Conservation (phyloP, 345 rosid genomes). For the Raphanus raphanistrum region DNA sequence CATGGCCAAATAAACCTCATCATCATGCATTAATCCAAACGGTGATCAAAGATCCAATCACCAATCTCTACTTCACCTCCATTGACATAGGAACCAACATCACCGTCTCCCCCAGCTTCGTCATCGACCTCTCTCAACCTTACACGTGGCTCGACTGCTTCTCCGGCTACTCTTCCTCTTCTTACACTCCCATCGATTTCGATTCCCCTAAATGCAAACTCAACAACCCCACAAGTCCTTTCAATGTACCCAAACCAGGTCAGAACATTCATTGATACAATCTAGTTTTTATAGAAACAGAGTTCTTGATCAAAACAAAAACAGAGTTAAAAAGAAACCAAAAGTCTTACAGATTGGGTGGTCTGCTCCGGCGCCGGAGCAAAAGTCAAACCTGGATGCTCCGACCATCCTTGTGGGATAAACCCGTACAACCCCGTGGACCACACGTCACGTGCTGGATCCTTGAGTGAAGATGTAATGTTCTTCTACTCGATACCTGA, state of each 20-base stretch:
- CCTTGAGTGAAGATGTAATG: neutral
- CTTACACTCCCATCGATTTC: neutral
- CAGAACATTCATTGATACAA: neutral
- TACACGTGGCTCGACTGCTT: slow-evolving; percentile 1
- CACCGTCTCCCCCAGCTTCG: neutral
- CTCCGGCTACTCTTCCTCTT: slow-evolving; percentile 9
- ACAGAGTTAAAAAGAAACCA: too few species aligned
- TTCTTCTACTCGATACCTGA: neutral
- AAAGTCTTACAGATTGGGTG: neutral
- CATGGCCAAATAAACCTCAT: neutral
- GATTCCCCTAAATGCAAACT: neutral
- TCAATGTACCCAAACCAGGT: neutral
- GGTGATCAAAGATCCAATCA: neutral
- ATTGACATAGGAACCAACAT: neutral
- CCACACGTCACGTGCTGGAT: neutral
- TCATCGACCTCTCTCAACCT: neutral
- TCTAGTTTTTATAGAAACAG: too few species aligned
- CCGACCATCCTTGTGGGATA: neutral
- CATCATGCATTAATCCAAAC: neutral
- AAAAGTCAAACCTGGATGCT: neutral
- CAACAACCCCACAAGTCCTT: neutral
- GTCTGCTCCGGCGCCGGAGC: neutral
- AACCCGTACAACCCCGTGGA: neutral
- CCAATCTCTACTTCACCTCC: neutral
- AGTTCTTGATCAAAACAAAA: too few species aligned